A percentile compares a stretch with the other conserved stretches of the same genome.
Conservation (phyloP, 2,329 filamentous ascomycete species). For the Aureobasidium pullulans region DNA sequence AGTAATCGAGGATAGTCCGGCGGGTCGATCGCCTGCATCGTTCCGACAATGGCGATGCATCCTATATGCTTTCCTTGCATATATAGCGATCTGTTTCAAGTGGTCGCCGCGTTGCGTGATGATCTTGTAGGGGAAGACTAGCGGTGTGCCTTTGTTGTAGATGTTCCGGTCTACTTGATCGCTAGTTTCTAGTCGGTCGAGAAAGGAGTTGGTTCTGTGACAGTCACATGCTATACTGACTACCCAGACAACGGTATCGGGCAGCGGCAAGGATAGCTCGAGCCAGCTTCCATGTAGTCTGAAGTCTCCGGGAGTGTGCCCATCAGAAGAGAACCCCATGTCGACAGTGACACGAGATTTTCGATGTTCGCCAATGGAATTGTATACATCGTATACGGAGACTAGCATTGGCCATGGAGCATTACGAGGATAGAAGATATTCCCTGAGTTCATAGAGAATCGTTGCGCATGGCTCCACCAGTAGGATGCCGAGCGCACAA, state of each 20-base stretch:
- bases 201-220: not conserved
- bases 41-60: not conserved
- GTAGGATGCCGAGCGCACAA: not conserved
- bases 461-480: not conserved
- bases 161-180: not conserved
- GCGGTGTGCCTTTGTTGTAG: not conserved
- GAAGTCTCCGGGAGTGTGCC: not conserved
- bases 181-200: not conserved
- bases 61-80: not conserved
- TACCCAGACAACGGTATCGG: not conserved
- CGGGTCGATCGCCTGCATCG: not conserved
- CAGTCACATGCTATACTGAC: slow-evolving; percentile 1
- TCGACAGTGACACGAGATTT: not conserved
- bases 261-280: not conserved
- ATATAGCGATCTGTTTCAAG: not conserved
- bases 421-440: not conserved
- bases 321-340: slow-evolving; percentile 1
- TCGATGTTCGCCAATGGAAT: not conserved
- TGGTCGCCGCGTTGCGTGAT: not conserved
- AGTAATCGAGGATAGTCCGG: not conserved
- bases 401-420: not conserved
- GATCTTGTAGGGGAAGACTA: not conserved
- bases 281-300: slow-evolving; percentile 4
- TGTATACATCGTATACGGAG: not conserved
- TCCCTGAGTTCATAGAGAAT: not conserved